Conservation (phyloP, 2,329 filamentous ascomycete species). For the Pseudogymnoascus sp. region DNA sequence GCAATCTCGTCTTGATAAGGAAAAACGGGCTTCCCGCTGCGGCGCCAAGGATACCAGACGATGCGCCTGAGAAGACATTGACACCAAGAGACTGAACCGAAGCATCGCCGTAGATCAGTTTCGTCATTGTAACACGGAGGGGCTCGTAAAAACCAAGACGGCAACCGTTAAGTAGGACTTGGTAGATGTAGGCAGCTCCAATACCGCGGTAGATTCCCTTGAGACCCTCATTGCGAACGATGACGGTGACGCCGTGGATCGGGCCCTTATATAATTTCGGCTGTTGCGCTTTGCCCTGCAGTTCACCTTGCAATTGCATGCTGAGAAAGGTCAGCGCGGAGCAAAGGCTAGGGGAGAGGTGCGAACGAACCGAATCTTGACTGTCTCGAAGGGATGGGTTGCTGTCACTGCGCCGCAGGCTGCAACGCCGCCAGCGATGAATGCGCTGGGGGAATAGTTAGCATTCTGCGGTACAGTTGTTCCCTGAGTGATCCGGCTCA, state of each 20-base stretch:
- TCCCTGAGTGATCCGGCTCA: slow-evolving; percentile 22
- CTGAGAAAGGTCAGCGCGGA: slow-evolving; percentile 36
- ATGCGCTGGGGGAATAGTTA: slow-evolving; percentile 49
- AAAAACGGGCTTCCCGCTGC: slow-evolving; percentile 95
- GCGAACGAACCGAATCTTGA: slow-evolving; percentile 79
- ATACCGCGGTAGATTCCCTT: slow-evolving; percentile 81
- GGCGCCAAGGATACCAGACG: slow-evolving; percentile 83
- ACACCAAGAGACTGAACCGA: slow-evolving; percentile 77
- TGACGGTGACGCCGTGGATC: slow-evolving; percentile 82
- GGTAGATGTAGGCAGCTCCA: slow-evolving; percentile 90
- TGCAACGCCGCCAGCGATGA: slow-evolving; percentile 92
- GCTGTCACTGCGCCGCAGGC: slow-evolving; percentile 96
- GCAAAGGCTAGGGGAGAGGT: background rate
- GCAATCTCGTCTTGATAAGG: slow-evolving; percentile 90
- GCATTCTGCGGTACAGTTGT: slow-evolving; percentile 15
- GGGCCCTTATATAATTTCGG: slow-evolving; percentile 86
- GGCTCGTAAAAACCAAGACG: slow-evolving; percentile 97
- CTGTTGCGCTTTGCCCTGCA: slow-evolving; percentile 78
- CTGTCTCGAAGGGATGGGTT: slow-evolving; percentile 96
- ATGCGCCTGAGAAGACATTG: slow-evolving; percentile 89
- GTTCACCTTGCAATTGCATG: slow-evolving; percentile 92
- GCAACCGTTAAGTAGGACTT: slow-evolving; percentile 92
- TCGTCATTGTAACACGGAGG: slow-evolving; percentile 65
- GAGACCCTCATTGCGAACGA: slow-evolving; percentile 82
- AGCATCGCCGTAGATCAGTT: slow-evolving; percentile 62